These are phyloP conservation scores for Teunomyces tritomae DNA, from an alignment of 805 yeast species.

Conservation along the genomic window DNA sequence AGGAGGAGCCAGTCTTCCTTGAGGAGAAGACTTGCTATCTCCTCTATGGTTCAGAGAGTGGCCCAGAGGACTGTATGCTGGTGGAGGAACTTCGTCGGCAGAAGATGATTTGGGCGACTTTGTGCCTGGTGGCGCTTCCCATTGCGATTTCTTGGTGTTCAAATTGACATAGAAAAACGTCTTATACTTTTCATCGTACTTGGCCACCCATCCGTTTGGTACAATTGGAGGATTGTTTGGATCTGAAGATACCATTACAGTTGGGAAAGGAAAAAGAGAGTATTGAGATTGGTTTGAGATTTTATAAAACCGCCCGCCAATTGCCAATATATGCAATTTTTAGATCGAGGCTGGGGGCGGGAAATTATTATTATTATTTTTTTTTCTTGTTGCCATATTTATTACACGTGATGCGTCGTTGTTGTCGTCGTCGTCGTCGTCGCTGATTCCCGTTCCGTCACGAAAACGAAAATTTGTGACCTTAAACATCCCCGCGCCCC, in stretches of 20 bases:
- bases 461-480: neutral
- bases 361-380: no score
- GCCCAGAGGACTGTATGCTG: constrained; percentile 2
- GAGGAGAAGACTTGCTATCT: neutral
- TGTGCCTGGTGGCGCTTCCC: constrained; percentile 80
- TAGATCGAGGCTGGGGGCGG: neutral
- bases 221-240: constrained; percentile 46
- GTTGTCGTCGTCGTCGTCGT: no score
- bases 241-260: constrained; percentile 5
- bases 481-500: neutral
- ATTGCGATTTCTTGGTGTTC: constrained; percentile 72
- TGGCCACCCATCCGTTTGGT: constrained; percentile 74
- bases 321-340: no score
- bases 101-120: constrained; percentile 20
- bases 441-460: no score
- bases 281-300: no score
- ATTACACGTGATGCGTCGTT: neutral
- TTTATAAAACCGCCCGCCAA: no score
- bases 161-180: constrained; percentile 83
- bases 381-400: no score
- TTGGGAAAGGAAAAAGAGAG: no score
- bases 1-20: neutral
- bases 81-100: constrained; percentile 12
- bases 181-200: constrained; percentile 64
- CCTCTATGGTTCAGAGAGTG: neutral